These are phyloP conservation scores for Nicotiana undulata DNA, from an alignment of 257 asterid species.

Conservation along the genomic window DNA sequence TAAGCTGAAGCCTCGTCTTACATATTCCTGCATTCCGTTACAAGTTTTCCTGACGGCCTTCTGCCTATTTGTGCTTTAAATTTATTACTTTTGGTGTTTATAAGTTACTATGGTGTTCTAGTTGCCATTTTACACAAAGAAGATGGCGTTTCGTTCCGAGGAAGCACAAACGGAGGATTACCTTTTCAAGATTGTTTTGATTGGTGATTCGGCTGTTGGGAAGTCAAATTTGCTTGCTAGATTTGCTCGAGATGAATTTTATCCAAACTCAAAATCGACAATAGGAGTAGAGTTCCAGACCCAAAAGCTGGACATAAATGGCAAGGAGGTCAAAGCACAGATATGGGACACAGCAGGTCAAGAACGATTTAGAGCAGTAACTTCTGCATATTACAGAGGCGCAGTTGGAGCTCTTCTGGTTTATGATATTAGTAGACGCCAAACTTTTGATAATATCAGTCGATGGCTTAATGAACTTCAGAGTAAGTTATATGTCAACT, in stretches of 20 bases:
- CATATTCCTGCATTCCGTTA: conserved; percentile 24
- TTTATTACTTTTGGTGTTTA: conserved; percentile 3
- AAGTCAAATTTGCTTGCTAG: conserved; percentile 94
- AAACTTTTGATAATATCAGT: conserved; percentile 69
- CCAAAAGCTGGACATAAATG: conserved; percentile 74
- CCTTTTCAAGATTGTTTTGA: conserved; percentile 19
- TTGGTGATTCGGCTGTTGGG: conserved; percentile 87
- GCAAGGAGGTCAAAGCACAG: conserved; percentile 92
- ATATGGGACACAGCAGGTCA: conserved; percentile 99
- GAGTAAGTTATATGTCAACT: conserved; percentile 41
- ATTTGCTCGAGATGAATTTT: conserved; percentile 89
- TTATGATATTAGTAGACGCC: conserved; percentile 87
- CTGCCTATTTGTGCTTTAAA: neutral
- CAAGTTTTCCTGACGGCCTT: conserved; percentile 28
- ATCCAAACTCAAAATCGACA: conserved; percentile 85
- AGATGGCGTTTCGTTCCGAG: conserved; percentile 41
- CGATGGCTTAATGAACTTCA: conserved; percentile 97
- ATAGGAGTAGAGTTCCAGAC: conserved; percentile 98
- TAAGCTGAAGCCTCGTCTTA: conserved; percentile 15
- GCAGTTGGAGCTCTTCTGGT: conserved; percentile 97
- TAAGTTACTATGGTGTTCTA: conserved; percentile 28
- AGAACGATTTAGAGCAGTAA: conserved; percentile 95
- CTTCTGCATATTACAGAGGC: conserved; percentile 96
- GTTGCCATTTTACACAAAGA: conserved; percentile 16
- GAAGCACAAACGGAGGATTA: conserved; percentile 4